These are phyloP conservation scores for Theileria sp. DNA, from an alignment of 169 alveolate genomes.

Conservation along the genomic window DNA sequence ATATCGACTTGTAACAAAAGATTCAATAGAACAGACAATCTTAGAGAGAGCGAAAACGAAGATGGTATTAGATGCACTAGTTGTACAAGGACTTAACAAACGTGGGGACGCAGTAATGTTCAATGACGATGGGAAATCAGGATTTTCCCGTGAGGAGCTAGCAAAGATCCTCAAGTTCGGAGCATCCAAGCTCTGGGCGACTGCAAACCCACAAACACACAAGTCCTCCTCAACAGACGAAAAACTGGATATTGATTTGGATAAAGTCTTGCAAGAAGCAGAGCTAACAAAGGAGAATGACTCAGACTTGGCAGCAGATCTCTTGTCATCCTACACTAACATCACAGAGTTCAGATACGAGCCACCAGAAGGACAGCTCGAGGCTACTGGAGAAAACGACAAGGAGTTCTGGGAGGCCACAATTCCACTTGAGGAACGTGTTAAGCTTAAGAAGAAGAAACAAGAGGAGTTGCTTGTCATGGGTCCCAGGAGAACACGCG, in stretches of 20 bases:
- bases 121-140: conserved; percentile 72
- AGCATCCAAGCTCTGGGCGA: conserved; percentile 85
- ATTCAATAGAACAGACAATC: conserved; percentile 96
- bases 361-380: conserved; percentile 79
- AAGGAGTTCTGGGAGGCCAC: conserved; percentile 87
- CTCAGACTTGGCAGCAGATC: conserved; percentile 83
- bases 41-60: conserved; percentile 97
- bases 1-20: conserved; percentile 92
- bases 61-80: conserved; percentile 94
- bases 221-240: conserved; percentile 28
- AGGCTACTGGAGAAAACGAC: conserved; percentile 76
- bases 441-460: conserved; percentile 74
- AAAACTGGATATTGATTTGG: conserved; percentile 82
- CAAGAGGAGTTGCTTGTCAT: conserved; percentile 80
- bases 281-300: conserved; percentile 79
- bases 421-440: conserved; percentile 86
- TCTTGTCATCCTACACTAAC: conserved; percentile 84
- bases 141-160: conserved; percentile 86
- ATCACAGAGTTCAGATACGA: conserved; percentile 88
- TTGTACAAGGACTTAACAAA: conserved; percentile 88
- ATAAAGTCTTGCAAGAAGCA: conserved; percentile 86
- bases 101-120: conserved; percentile 70
- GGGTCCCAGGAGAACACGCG: conserved; percentile 86
- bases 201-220: conserved; percentile 40
- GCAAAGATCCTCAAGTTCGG: conserved; percentile 88